Percentiles rank a stretch among this genome's conserved stretches.
phyloP scores from a whole-genome alignment of 1,139 yeast species.

The Blastobotrys buckinghamii region DNA sequence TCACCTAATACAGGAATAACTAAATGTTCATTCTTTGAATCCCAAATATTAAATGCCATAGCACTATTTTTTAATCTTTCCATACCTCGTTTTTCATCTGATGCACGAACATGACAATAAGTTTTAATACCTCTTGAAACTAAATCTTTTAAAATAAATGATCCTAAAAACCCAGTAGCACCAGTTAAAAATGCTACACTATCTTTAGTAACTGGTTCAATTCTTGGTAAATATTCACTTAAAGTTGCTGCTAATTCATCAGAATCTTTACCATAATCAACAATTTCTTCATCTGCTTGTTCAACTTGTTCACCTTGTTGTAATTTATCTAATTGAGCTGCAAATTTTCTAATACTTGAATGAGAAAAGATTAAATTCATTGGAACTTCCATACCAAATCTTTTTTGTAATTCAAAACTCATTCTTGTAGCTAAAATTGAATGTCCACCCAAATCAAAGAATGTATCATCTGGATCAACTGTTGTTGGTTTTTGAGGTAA shows the following conservation, averaged over 20 bases:
- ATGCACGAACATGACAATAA: constrained; percentile 89
- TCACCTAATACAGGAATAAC: constrained; percentile 81
- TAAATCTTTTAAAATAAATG: constrained; percentile 75
- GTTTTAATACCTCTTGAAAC: constrained; percentile 47
- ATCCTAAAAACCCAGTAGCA: constrained; percentile 93
- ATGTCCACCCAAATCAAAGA: constrained; percentile 97
- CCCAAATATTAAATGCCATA: constrained; percentile 81
- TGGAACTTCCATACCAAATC: constrained; percentile 73
- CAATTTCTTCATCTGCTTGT: constrained; percentile 19
- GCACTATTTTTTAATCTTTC: constrained; percentile 76
- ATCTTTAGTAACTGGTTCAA: constrained; percentile 27
- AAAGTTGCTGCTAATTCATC: constrained; percentile 42
- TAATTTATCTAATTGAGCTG: constrained; percentile 60
- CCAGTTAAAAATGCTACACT: constrained; percentile 86
- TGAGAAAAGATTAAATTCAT: constrained; percentile 82
- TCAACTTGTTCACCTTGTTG: constrained; percentile 30
- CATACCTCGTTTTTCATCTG: constrained; percentile 57
- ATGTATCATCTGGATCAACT: constrained; percentile 73
- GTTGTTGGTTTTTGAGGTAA: constrained; percentile 81
- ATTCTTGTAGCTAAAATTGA: constrained; percentile 94
- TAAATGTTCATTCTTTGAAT: constrained; percentile 49
- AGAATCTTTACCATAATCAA: constrained; percentile 68
- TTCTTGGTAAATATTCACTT: constrained; percentile 37
- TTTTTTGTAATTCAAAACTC: constrained; percentile 87
- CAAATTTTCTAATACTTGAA: constrained; percentile 78